These are phyloP conservation scores for Fusarium longipes DNA, from an alignment of 2,329 filamentous ascomycete genomes.

Conservation along the genomic window DNA sequence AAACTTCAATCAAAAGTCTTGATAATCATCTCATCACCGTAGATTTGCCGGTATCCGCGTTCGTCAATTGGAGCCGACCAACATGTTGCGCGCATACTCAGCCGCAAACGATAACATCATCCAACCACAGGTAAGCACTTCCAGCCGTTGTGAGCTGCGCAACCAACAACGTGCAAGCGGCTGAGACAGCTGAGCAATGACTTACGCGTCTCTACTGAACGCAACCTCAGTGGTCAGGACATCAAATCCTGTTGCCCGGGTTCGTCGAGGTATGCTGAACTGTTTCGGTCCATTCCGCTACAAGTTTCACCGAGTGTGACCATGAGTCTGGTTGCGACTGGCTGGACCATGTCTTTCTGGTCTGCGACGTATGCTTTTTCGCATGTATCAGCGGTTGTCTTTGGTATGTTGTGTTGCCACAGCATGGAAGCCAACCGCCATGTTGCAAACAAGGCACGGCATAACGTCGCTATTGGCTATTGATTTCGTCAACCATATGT, in stretches of 20 bases:
- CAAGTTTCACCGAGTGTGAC: not conserved
- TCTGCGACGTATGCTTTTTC: not conserved
- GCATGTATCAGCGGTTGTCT: not conserved
- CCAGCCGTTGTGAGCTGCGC: not conserved
- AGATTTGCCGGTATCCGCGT: not conserved
- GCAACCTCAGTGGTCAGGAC: not conserved
- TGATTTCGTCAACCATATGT: too few species aligned
- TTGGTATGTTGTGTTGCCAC: not conserved
- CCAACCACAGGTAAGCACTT: not conserved
- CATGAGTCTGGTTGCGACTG: not conserved
- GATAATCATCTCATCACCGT: not conserved
- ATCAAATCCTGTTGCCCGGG: not conserved
- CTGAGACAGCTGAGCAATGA: conserved; percentile 4
- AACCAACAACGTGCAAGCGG: not conserved
- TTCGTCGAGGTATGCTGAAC: not conserved
- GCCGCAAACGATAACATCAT: not conserved
- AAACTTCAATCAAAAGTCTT: not conserved
- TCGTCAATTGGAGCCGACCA: not conserved
- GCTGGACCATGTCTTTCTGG: not conserved
- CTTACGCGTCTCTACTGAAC: not conserved
- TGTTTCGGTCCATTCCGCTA: conserved; percentile 6
- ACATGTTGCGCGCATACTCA: not conserved
- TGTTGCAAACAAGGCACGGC: not conserved
- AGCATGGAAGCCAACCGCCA: not conserved
- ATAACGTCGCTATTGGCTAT: not conserved